phyloP scores from a whole-genome alignment of 495 filamentous ascomycete species.

The Penicillium salamii region DNA sequence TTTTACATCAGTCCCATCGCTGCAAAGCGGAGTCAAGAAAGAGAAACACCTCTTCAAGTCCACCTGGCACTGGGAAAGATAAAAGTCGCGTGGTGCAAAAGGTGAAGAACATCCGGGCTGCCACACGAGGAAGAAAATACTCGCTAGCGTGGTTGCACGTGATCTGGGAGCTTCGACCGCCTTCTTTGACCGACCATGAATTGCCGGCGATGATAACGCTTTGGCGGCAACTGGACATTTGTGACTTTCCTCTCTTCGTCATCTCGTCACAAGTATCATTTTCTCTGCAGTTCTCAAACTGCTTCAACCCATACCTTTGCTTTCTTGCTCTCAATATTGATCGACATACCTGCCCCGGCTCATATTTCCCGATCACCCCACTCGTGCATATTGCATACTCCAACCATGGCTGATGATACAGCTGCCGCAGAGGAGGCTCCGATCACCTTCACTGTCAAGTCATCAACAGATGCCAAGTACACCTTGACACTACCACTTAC shows the following conservation, averaged over 20 bases:
- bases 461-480: conserved; percentile 80
- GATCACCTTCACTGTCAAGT: conserved; percentile 93
- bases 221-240: neutral
- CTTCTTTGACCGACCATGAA: neutral
- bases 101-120: neutral
- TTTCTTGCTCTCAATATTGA: neutral
- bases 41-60: conserved; percentile 13
- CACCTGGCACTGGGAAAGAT: conserved; percentile 4
- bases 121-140: conserved; percentile 13
- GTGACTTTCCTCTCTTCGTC: neutral
- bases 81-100: conserved; percentile 2
- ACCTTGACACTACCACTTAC: conserved; percentile 73
- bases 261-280: neutral
- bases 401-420: conserved; percentile 48
- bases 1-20: conserved; percentile 43
- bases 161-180: conserved; percentile 11
- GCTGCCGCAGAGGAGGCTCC: conserved; percentile 46
- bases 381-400: conserved; percentile 4
- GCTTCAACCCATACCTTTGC: neutral
- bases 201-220: conserved; percentile 2
- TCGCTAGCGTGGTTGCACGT: neutral
- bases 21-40: conserved; percentile 22
- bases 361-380: conserved; percentile 14
- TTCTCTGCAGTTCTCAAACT: no score
- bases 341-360: neutral